Conservation (phyloP, 1,284 basidiomycete species). For the Pseudozyma pruni region DNA sequence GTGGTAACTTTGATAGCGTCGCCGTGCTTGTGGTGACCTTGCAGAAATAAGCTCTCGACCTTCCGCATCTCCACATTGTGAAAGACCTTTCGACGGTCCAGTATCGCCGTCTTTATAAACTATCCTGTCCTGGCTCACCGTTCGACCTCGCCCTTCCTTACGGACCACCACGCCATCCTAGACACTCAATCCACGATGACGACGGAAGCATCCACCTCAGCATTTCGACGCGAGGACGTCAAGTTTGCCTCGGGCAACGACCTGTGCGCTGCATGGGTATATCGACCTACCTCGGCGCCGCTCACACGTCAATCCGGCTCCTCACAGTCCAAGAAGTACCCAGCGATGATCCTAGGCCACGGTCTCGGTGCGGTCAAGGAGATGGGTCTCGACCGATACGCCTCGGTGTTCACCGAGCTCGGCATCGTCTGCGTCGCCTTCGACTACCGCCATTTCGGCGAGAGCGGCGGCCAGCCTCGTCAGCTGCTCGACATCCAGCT, state of each 20-base stretch:
- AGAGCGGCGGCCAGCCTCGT: constrained; percentile 41
- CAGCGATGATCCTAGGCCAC: constrained; percentile 50
- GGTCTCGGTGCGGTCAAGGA: constrained; percentile 53
- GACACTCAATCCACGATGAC: constrained; percentile 17
- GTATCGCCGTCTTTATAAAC: too few species aligned
- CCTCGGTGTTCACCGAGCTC: constrained; percentile 30
- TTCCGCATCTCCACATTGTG: too few species aligned
- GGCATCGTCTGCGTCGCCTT: constrained; percentile 55
- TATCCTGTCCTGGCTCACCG: too few species aligned
- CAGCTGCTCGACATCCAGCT: constrained; percentile 44
- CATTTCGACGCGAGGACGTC: constrained; percentile 37
- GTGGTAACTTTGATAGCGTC: too few species aligned
- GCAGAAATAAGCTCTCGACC: too few species aligned
- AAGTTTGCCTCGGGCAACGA: constrained; percentile 33
- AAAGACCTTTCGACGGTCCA: too few species aligned
- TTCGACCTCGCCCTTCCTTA: too few species aligned
- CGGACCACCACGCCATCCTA: too few species aligned
- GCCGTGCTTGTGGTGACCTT: too few species aligned
- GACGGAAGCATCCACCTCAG: constrained; percentile 11
- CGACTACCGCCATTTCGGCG: constrained; percentile 57
- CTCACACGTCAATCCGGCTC: neutral
- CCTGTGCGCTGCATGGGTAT: constrained; percentile 46
- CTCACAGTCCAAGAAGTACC: constrained; percentile 1
- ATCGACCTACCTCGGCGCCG: constrained; percentile 21
- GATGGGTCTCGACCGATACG: constrained; percentile 52